Percentiles rank a stretch among this genome's conserved stretches.
phyloP scores from a whole-genome alignment of 1,284 basidiomycete species.

The Malassezia caprae region DNA sequence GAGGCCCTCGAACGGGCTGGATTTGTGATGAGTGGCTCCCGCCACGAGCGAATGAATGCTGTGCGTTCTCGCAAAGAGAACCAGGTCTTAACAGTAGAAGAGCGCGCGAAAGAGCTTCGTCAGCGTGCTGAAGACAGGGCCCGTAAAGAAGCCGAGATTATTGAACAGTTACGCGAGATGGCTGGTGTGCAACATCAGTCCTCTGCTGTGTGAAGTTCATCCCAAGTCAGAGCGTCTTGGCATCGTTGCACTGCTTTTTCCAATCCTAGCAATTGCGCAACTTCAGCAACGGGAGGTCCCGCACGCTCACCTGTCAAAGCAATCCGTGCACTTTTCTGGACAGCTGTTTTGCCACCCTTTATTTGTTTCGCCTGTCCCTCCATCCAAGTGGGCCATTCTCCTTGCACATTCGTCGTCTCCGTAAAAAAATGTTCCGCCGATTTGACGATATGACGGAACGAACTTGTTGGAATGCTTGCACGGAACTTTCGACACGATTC shows the following conservation, averaged over 20 bases:
- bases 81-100: conserved; percentile 87
- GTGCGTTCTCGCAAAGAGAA: conserved; percentile 94
- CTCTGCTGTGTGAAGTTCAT: neutral
- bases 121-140: conserved; percentile 83
- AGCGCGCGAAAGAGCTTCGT: conserved; percentile 86
- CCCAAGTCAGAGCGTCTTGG: conserved; percentile 4
- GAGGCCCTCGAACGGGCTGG: conserved; percentile 74
- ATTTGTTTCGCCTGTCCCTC: neutral
- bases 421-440: neutral
- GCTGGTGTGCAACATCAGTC: conserved; percentile 22
- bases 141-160: conserved; percentile 63
- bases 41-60: conserved; percentile 75
- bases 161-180: conserved; percentile 45
- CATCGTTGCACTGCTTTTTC: conserved; percentile 1
- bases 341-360: conserved; percentile 2
- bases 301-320: conserved; percentile 13
- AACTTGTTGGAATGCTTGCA: neutral
- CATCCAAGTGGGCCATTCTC: conserved; percentile 5
- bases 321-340: conserved; percentile 17
- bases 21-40: conserved; percentile 95
- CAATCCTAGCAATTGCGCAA: conserved; percentile 4
- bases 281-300: conserved; percentile 18
- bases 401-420: neutral
- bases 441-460: conserved; percentile 1
- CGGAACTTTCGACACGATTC: conserved; percentile 7